A percentile compares a stretch with the other conserved stretches of the same genome.
phyloP scores from a whole-genome alignment of 2,329 filamentous ascomycete genomes.

The Thielaviopsis punctulata region DNA sequence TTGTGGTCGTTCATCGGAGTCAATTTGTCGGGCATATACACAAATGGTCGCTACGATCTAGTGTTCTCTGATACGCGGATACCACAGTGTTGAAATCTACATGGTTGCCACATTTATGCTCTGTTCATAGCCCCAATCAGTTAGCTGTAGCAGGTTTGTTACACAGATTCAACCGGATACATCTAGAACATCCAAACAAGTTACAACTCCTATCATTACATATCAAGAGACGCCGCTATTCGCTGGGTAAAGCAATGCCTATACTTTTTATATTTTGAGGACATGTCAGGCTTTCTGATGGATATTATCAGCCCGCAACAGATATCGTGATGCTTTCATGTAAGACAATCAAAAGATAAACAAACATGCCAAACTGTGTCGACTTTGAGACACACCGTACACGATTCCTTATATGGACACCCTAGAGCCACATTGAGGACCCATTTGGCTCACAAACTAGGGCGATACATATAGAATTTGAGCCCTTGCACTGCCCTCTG shows the following conservation, averaged over 20 bases:
- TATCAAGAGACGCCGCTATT: no score
- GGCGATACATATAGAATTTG: no score
- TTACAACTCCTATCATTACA: no score
- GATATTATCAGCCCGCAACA: background rate
- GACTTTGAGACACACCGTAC: background rate
- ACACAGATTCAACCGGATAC: no score
- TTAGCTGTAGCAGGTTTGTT: no score
- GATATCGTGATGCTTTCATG: background rate
- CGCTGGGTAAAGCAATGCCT: background rate
- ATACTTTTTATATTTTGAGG: background rate
- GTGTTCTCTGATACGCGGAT: background rate
- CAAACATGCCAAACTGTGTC: background rate
- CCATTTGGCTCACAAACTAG: background rate
- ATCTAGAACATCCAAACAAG: no score
- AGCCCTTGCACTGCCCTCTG: no score
- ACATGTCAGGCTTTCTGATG: background rate
- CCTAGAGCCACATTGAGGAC: background rate
- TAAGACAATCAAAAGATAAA: background rate
- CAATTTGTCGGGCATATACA: background rate
- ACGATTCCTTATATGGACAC: background rate
- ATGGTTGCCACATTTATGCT: background rate
- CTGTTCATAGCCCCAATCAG: background rate
- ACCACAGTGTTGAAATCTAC: background rate
- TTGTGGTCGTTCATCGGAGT: background rate
- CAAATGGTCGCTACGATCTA: background rate